Evolutionary conservation across 108 stramenopile species (phyloP), one percentile per base, ranked within the genome.

Genomic region (Poteriospumella lacustris): DNA sequence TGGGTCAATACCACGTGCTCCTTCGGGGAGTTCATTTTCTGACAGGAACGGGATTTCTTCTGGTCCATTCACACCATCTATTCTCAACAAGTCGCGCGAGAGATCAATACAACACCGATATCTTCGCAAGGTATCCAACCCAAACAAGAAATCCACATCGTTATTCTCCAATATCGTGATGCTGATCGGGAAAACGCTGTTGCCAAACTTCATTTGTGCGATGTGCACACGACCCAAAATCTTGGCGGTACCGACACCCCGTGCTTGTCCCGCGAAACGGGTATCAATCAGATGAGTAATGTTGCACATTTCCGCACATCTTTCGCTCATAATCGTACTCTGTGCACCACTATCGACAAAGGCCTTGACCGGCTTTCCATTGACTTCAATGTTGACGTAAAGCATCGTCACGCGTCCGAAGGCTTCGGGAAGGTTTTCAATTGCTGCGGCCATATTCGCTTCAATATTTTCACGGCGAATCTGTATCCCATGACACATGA

Each of bases 291-390:
- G 80, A 80, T 92, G 92, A 36, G 87, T 60, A 26, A 96, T 79
- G 15, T 87, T 91, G 67, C 92, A 91, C 44, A 87, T 68, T 39
- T 87, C 86, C 39, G 95, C 95, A 78, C 89, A 92, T 24, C 59
- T 70, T 47, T 80, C 80, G 42, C 59, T 76, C 76, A 76, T 76
- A 58, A 52, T 76, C 2, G 76, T 76, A 36, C 39, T 29, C 58
- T 98, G 97, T 36, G 97, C 97, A 2, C 97, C 97, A 47, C 85
- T 85, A 82, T 98, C 97, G 24, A 96, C 95, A 86, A 98, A 98
- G 34, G 93, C 91, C 75, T 94, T 92, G 2, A 96, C 58, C 1
- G 85, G 80, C 47, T 91, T 85, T 2, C 81, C 82, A 76, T 94
- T 93, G 41, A 95, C 93, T 58, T 88, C 86, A 44, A 91, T 89